These are phyloP conservation scores for Mariannaea sp. DNA, from an alignment of 2,329 filamentous ascomycete genomes.

Conservation along the genomic window DNA sequence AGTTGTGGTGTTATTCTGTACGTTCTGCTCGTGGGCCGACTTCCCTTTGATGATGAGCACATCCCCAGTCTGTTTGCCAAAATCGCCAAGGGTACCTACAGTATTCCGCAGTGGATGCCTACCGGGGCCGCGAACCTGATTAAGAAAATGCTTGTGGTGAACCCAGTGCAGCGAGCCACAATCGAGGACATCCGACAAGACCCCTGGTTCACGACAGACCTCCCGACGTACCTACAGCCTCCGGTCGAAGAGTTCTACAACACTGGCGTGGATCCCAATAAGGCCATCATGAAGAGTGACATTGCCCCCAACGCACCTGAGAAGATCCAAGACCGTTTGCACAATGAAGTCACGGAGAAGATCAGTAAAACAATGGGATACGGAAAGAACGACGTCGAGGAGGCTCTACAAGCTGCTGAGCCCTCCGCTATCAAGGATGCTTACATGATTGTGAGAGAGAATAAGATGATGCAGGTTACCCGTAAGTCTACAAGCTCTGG, in stretches of 20 bases:
- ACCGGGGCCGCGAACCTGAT: conserved; percentile 81
- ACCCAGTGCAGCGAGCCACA: conserved; percentile 90
- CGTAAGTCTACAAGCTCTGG: conserved; percentile 62
- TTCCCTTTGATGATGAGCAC: conserved; percentile 98
- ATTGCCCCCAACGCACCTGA: conserved; percentile 79
- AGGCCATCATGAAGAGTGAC: conserved; percentile 81
- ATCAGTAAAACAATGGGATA: conserved; percentile 99
- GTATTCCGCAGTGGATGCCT: conserved; percentile 89
- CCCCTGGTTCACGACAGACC: conserved; percentile 88
- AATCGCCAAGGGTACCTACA: conserved; percentile 92
- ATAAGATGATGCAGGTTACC: conserved; percentile 94
- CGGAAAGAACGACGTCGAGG: conserved; percentile 90
- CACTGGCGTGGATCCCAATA: conserved; percentile 91
- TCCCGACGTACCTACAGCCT: conserved; percentile 84
- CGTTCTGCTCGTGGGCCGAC: conserved; percentile 76
- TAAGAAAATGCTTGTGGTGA: conserved; percentile 91
- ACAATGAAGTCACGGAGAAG: conserved; percentile 91
- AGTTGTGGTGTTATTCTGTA: conserved; percentile 92
- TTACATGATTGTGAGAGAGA: conserved; percentile 96
- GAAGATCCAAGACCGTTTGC: conserved; percentile 84
- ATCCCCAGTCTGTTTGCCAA: conserved; percentile 98
- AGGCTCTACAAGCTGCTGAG: conserved; percentile 88
- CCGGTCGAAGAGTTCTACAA: conserved; percentile 91
- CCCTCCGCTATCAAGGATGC: conserved; percentile 98
- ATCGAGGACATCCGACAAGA: conserved; percentile 93